Evolutionary conservation across 2,329 filamentous ascomycete species (phyloP), one percentile per base, ranked within the genome.

Genomic region (Diaporthe sp.): DNA sequence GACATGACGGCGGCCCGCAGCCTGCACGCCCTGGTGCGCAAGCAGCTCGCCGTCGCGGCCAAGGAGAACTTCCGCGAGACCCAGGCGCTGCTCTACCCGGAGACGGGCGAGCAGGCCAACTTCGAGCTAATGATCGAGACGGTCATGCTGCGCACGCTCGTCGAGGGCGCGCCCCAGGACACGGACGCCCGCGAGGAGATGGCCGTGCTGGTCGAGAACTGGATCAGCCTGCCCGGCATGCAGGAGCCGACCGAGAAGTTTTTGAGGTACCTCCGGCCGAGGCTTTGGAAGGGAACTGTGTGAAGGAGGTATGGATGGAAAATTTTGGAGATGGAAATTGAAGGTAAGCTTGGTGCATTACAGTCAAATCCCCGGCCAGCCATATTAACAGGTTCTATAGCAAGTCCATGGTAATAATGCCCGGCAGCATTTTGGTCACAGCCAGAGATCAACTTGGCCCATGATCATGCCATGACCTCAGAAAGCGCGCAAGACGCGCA

Each of bases 1-100:
- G 79, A 80, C 71, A 77, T 82, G 75, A 72, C 72, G 15, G 75
- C 75, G 8, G 75, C 75, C 4, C 75, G 75, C 22, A 72, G 68
- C 59, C 68, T 76, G 44, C 75, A 76, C 75, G 59, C 73, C 59
- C 73, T 76, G 25, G 75, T 76, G 67, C 75, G 75, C 68, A 76
- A 76, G 46, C 75, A 76, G 68, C 68, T 76, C n/a, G 62, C 58
- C 44, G 74, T 75, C 55, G 75, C 75, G 10, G 75, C 75, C 61
- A 75, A 65, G 61, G 75, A 76, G 25, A 73, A 73, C 55, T 76
- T 42, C 68, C 75, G 75, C n/a, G 75, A 76, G 73, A 76, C 75
- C 2, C 53, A 65, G 7, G 59, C 73, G 13, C 73, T 76, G 10
- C 73, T 75, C 31, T 75, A 74, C 61, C 75, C 75, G 28, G 75